Conservation (phyloP, 345 rosid species). For the Ceriops decandra region DNA sequence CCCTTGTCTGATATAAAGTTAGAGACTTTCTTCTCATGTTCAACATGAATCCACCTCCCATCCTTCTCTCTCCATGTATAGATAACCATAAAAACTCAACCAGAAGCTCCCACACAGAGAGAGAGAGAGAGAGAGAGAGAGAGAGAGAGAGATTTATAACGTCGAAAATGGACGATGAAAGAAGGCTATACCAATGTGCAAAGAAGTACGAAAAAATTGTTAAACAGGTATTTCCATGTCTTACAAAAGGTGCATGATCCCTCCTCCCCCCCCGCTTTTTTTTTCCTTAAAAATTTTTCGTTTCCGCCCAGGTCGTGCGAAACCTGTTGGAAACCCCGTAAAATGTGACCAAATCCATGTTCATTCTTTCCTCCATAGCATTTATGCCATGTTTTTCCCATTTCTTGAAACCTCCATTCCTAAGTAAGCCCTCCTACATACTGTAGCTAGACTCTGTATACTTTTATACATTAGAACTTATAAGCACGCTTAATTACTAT, state of each 20-base stretch:
- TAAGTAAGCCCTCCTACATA: too few relatives aligned
- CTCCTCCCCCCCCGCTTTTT: neutral
- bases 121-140: neutral
- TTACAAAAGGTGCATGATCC: neutral
- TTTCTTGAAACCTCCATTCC: too few relatives aligned
- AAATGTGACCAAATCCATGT: too few relatives aligned
- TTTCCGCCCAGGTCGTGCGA: too few relatives aligned
- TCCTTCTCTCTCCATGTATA: too few relatives aligned
- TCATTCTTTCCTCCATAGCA: too few relatives aligned
- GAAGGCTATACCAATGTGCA: conserved; percentile 28
- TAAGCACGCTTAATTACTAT: too few relatives aligned
- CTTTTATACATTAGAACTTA: too few relatives aligned
- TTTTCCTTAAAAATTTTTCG: neutral
- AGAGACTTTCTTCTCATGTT: conserved; percentile 4
- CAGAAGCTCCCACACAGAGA: neutral
- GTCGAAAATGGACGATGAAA: conserved; percentile 34
- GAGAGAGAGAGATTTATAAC: neutral
- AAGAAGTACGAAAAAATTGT: conserved; percentile 33
- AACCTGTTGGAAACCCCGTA: too few relatives aligned
- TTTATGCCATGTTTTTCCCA: too few relatives aligned
- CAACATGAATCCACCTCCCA: neutral
- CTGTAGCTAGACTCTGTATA: too few relatives aligned
- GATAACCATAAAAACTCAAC: too few relatives aligned
- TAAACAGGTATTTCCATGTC: conserved; percentile 28
- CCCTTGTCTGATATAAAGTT: neutral